phyloP scores from a whole-genome alignment of 345 rosid genomes.

The Camelina sativa region DNA sequence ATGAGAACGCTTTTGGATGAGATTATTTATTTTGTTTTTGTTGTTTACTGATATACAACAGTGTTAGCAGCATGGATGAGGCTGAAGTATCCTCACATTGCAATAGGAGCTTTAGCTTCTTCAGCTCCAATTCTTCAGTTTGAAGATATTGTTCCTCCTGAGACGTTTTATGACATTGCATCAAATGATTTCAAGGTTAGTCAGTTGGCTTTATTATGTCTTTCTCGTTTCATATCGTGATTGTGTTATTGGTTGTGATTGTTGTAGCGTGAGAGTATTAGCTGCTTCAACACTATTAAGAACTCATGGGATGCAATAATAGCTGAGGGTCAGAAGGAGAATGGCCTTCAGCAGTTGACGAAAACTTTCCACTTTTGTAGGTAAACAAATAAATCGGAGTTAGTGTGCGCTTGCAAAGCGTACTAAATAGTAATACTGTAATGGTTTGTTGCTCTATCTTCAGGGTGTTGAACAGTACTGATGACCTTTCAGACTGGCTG shows the following conservation, averaged over 20 bases:
- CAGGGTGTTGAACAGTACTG: constrained; percentile 68
- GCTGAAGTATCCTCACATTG: constrained; percentile 90
- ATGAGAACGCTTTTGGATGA: neutral
- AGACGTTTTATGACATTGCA: constrained; percentile 82
- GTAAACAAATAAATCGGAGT: constrained; percentile 49
- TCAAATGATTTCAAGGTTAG: constrained; percentile 78
- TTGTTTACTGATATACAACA: constrained; percentile 46
- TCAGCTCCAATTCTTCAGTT: constrained; percentile 97
- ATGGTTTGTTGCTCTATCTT: constrained; percentile 11
- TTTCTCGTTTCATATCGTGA: constrained; percentile 13
- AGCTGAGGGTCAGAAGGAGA: constrained; percentile 64
- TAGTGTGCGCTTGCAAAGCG: neutral
- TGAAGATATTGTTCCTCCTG: constrained; percentile 83
- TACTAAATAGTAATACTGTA: neutral
- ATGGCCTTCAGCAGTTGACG: constrained; percentile 73
- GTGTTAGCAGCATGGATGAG: constrained; percentile 99
- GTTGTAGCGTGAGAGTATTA: constrained; percentile 76
- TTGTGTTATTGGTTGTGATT: neutral
- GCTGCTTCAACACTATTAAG: constrained; percentile 84
- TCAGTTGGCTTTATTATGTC: neutral
- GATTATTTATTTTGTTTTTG: neutral
- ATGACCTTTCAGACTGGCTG: constrained; percentile 77
- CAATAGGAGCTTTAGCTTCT: constrained; percentile 89
- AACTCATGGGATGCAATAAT: constrained; percentile 68
- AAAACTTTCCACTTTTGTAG: constrained; percentile 70